Conservation (phyloP, 768 basidiomycete genomes). For the Rhizopogon vulgaris region DNA sequence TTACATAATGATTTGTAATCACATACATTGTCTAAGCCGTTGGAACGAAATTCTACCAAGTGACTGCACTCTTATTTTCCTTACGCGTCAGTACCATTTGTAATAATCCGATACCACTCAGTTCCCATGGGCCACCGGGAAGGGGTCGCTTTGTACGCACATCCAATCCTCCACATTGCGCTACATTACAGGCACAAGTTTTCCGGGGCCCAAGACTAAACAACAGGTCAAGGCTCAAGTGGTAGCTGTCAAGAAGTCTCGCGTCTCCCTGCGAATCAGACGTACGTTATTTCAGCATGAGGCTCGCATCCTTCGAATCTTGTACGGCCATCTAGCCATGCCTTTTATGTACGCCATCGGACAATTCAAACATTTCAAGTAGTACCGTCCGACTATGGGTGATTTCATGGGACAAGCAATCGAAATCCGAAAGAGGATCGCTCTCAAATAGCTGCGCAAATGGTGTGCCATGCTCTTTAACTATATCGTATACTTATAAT, state of each 20-base stretch:
- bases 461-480: not conserved
- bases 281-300: conserved; percentile 27
- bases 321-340: conserved; percentile 28
- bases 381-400: conserved; percentile 26
- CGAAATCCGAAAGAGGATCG: conserved; percentile 16
- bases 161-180: too few relatives aligned
- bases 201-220: not conserved
- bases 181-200: not conserved
- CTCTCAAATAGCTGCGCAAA: not conserved
- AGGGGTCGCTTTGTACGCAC: too few relatives aligned
- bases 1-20: too few relatives aligned
- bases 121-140: too few relatives aligned
- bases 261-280: conserved; percentile 23
- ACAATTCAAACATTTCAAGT: conserved; percentile 29
- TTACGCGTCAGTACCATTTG: too few relatives aligned
- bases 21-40: too few relatives aligned
- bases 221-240: not conserved
- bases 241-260: conserved; percentile 28
- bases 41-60: too few relatives aligned
- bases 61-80: too few relatives aligned
- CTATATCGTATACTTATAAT: not conserved
- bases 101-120: too few relatives aligned
- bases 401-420: conserved; percentile 11
- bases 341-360: conserved; percentile 26
- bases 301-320: conserved; percentile 18